Base-by-base conservation (phyloP, 2,329 filamentous ascomycete genomes). In the Cladosporium phlei region DNA sequence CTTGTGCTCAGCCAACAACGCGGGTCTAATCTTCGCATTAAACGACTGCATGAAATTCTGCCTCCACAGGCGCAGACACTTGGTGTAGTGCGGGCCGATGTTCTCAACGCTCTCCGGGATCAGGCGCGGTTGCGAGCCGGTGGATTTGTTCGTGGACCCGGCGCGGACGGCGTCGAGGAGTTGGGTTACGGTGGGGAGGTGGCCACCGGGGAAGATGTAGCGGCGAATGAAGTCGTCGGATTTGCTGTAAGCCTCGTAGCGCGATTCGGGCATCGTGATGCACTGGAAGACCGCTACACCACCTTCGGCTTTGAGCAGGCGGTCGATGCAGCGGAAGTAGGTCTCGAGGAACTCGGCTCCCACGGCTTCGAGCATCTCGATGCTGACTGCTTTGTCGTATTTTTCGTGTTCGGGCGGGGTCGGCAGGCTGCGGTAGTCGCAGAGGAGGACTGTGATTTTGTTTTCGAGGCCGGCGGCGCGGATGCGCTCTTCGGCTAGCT, bases 161-260 rank as follows among this genome's bases (percentile, higher is more conserved):
- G 71, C 70, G 30, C 73, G 76, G 52, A 88, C 82, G 25, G 81
- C 61, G 76, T 78, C 58, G 66, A 83, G n/a, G 67, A 82, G 49
- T 70, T 96, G 58, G 73, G 80, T 55, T 67, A 84, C 47, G 77
- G 88, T 32, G 69, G 86, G 58, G 60, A 88, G 68, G 58, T 88
- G 83, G 1, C 85, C 85, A n/a, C 85, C 84, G 0, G 85, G 85
- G 65, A 89, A 88, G 46, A 88, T 88, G 65, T 88, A 86, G 52
- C 82, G 80, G 48, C 83, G 78, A 59, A 88, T 87, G 65, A 88
- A 88, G 59, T 87, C 84, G 62, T 85, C 79, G 2, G 77, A 75
- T 55, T 76, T 79, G 14, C 78, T 74, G 59, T 87, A 87, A 6
- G 75, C 76, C 52, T 80, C 78, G 59, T 86, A 83, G 42, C 82